Base-by-base conservation (phyloP, 2,329 filamentous ascomycete species). In the Sporothrix protearum region DNA sequence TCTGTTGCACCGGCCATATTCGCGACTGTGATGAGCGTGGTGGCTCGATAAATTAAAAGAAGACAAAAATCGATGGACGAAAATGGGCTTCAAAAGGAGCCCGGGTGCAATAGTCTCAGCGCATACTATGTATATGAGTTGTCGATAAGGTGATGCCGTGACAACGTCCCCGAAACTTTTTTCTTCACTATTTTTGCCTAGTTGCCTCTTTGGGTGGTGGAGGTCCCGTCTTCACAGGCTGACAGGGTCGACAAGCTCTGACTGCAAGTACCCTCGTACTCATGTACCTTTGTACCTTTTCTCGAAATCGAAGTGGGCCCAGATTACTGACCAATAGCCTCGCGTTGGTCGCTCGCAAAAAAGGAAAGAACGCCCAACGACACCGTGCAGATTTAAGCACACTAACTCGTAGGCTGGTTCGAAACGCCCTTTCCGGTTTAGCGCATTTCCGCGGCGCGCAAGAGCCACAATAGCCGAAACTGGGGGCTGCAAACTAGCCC, bases 391-490 rank as follows among this genome's bases (percentile, higher is more conserved):
- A 59, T 39, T 59, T 39, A 39, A 61, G 7, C 53, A 55, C 16
- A 4, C 68, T 22, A 12, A 14, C 22, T 7, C 12, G 10, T 6
- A n/a, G 33, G 57, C 30, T 53, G 10, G 25, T 42, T 42, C 6
- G 39, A 42, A 42, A 42, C 39, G 12, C 69, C 14, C 33, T 10
- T 71, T 71, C 19, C 8, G 70, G 70, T 25, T 30, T 71, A 71
- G 70, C 53, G 19, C 64, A 16, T 2, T 63, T 33, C 33, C 36
- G 25, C 30, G 12, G 51, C 63, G 39, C 39, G 51, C 51, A 33
- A 63, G 55, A 28, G 25, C 25, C 42, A 71, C 64, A 67, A 69
- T 66, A 69, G 66, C 70, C 70, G 70, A 69, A 64, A 68, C 45
- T 51, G 63, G 63, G 36, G 51, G 42, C 42, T 47, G 42, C 42